These are phyloP conservation scores for Phytopythium litorale DNA, from an alignment of 352 stramenopile species.

Conservation along the genomic window DNA sequence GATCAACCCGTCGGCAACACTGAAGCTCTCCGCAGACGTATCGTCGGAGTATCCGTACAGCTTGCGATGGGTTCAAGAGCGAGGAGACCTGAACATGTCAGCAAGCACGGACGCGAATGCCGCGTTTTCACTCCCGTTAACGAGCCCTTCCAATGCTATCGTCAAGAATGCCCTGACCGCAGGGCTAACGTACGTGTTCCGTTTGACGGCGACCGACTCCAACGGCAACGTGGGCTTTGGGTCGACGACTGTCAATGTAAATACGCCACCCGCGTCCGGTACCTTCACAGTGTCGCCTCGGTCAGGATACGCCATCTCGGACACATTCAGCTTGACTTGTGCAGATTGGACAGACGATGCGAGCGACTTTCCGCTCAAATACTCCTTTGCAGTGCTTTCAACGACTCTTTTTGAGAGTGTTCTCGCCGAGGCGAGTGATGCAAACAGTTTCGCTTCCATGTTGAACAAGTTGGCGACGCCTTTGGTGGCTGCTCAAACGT, in stretches of 20 bases:
- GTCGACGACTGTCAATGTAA: constrained; percentile 43
- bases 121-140: constrained; percentile 54
- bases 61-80: constrained; percentile 41
- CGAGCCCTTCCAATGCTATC: constrained; percentile 48
- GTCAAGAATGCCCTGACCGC: constrained; percentile 47
- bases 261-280: constrained; percentile 55
- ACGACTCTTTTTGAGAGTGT: constrained; percentile 24
- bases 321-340: constrained; percentile 49
- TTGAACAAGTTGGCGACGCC: constrained; percentile 29
- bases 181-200: constrained; percentile 66
- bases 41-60: constrained; percentile 66
- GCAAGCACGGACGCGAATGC: constrained; percentile 12
- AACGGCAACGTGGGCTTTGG: constrained; percentile 55
- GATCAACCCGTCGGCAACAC: constrained; percentile 41
- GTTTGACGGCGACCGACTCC: constrained; percentile 46
- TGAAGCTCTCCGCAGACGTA: constrained; percentile 32
- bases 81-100: constrained; percentile 46
- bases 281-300: constrained; percentile 37
- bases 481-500: constrained; percentile 34
- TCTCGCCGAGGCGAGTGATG: constrained; percentile 12
- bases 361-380: constrained; percentile 53
- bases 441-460: constrained; percentile 14
- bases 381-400: constrained; percentile 53
- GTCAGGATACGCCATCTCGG: constrained; percentile 46
- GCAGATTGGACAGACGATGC: constrained; percentile 57